Evolutionary conservation across 352 stramenopile genomes (phyloP).

Genomic region (Blastocystis sp.): DNA sequence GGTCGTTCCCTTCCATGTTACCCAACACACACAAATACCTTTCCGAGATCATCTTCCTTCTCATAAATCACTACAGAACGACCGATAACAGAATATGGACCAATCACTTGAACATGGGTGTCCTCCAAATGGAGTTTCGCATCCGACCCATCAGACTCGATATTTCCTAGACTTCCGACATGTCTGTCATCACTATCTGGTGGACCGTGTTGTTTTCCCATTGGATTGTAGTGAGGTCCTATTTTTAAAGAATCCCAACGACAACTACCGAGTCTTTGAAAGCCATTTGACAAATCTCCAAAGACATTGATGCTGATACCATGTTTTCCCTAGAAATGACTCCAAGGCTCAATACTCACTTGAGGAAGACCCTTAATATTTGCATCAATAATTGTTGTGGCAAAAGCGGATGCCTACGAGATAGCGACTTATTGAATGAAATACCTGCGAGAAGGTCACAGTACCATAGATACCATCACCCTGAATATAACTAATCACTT

Average conservation of each 20-base stretch:
- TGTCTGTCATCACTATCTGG: slow-evolving; percentile 47
- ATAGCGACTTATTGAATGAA: background rate
- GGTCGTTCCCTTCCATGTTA: slow-evolving; percentile 11
- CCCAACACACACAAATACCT: background rate
- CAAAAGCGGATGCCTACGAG: background rate
- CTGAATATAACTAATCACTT: slow-evolving; percentile 37
- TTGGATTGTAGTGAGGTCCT: slow-evolving; percentile 64
- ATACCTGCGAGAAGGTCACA: slow-evolving; percentile 41
- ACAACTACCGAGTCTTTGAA: background rate
- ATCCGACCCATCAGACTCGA: slow-evolving; percentile 20
- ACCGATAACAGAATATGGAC: slow-evolving; percentile 59
- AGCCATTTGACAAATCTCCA: slow-evolving; percentile 53
- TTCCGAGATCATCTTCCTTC: slow-evolving; percentile 32
- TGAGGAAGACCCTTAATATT: slow-evolving; percentile 25
- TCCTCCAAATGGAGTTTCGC: slow-evolving; percentile 43
- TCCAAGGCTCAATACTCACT: background rate
- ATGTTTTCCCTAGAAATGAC: slow-evolving; percentile 14
- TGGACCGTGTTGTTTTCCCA: slow-evolving; percentile 63
- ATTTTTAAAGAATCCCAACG: background rate
- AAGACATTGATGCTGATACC: slow-evolving; percentile 61
- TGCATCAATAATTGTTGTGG: slow-evolving; percentile 32
- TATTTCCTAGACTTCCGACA: slow-evolving; percentile 64
- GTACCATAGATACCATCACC: slow-evolving; percentile 44
- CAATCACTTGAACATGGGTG: slow-evolving; percentile 43
- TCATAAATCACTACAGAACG: slow-evolving; percentile 55